Evolutionary conservation across 2,329 filamentous ascomycete species (phyloP).

Genomic region (Macroventuria anomochaeta): DNA sequence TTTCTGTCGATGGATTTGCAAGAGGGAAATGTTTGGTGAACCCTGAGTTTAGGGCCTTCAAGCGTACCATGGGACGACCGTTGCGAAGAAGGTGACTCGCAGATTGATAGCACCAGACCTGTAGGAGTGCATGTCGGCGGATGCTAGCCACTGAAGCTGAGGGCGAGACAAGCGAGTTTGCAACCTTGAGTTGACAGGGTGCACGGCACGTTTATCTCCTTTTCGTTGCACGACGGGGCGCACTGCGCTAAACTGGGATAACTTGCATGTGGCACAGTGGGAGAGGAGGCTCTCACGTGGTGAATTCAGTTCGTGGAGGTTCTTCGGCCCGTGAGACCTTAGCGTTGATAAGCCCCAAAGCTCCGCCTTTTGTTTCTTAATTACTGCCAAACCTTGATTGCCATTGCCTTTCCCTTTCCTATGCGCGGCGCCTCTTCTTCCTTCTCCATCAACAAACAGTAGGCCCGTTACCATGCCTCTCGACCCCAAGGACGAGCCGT

Average conservation of each 20-base stretch:
- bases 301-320: conserved; percentile 15
- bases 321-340: conserved; percentile 15
- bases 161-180: conserved; percentile 24
- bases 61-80: conserved; percentile 3
- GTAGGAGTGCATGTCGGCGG: neutral
- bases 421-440: conserved; percentile 24
- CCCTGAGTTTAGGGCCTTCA: neutral
- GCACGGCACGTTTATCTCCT: conserved; percentile 17
- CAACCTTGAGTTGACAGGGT: conserved; percentile 14
- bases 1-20: neutral
- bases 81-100: neutral
- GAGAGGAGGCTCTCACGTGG: conserved; percentile 21
- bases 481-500: conserved; percentile 47
- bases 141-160: conserved; percentile 9
- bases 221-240: conserved; percentile 18
- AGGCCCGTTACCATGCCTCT: conserved; percentile 36
- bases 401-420: conserved; percentile 17
- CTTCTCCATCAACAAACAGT: conserved; percentile 19
- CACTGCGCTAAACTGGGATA: conserved; percentile 18
- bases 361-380: conserved; percentile 19
- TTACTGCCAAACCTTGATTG: conserved; percentile 17
- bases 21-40: neutral
- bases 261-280: conserved; percentile 25
- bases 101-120: neutral
- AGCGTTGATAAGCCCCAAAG: conserved; percentile 21